These are phyloP conservation scores for Symbiodinium pilosum DNA, from an alignment of 73 alveolate species.

Conservation along the genomic window DNA sequence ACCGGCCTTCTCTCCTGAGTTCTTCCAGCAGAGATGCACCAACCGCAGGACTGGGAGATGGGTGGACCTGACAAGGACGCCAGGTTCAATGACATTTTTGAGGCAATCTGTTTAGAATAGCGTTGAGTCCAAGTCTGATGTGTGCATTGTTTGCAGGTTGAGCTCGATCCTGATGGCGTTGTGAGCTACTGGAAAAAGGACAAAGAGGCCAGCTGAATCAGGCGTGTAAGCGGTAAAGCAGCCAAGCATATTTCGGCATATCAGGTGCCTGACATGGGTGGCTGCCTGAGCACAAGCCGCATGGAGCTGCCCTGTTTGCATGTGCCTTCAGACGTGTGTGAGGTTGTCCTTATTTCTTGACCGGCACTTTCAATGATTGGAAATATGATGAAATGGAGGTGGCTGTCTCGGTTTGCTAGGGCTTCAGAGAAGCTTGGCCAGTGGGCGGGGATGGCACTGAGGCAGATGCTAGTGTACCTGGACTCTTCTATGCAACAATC, in stretches of 20 bases:
- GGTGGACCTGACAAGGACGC: conserved; percentile 95
- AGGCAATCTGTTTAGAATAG: not conserved
- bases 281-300: not conserved
- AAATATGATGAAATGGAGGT: conserved; percentile 85
- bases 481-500: conserved; percentile 31
- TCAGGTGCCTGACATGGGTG: conserved; percentile 76
- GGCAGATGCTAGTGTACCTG: conserved; percentile 92
- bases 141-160: conserved; percentile 14
- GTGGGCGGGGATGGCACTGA: not conserved
- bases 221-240: too few relatives aligned
- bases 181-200: conserved; percentile 94
- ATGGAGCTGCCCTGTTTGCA: too few relatives aligned
- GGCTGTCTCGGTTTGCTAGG: too few relatives aligned
- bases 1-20: too few relatives aligned
- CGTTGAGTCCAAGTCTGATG: not conserved
- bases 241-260: too few relatives aligned
- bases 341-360: conserved; percentile 73
- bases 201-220: conserved; percentile 17
- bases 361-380: conserved; percentile 92
- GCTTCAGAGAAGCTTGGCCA: not conserved
- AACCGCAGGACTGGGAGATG: conserved; percentile 90
- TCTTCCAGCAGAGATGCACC: not conserved
- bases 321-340: not conserved
- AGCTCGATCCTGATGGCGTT: conserved; percentile 84
- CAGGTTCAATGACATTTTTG: conserved; percentile 70